phyloP scores from a whole-genome alignment of 768 basidiomycete species.

The Russula emetica region DNA sequence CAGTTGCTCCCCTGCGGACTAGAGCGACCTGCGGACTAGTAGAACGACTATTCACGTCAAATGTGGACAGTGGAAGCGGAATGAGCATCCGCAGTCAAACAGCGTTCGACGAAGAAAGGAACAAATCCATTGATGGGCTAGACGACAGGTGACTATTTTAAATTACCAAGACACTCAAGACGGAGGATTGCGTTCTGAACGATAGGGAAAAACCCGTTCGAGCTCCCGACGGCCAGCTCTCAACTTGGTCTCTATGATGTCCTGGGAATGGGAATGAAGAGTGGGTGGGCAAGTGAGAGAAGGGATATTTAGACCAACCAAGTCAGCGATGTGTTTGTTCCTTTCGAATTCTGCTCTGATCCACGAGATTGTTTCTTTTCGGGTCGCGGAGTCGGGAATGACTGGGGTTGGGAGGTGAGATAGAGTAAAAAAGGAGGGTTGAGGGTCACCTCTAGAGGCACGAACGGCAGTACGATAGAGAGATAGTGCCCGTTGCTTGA shows the following conservation, averaged over 20 bases:
- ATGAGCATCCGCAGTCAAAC: conserved; percentile 5
- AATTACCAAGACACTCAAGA: conserved; percentile 10
- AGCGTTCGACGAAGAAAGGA: neutral
- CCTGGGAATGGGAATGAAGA: conserved; percentile 36
- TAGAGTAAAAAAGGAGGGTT: conserved; percentile 13
- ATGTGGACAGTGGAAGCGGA: neutral
- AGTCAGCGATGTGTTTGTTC: conserved; percentile 52
- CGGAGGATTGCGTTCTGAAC: conserved; percentile 9
- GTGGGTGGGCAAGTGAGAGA: neutral
- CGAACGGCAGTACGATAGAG: conserved; percentile 68
- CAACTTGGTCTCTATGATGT: conserved; percentile 57
- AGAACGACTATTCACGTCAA: neutral
- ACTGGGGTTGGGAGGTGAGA: conserved; percentile 39
- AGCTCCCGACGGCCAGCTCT: conserved; percentile 56
- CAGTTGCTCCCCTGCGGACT: neutral
- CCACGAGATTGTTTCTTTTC: conserved; percentile 67
- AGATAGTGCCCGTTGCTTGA: conserved; percentile 54
- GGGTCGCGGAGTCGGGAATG: conserved; percentile 56
- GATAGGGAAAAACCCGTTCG: conserved; percentile 49
- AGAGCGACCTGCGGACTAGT: neutral
- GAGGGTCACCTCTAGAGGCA: conserved; percentile 54
- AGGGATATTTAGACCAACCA: conserved; percentile 40
- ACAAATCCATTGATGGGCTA: neutral
- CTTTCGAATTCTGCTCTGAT: conserved; percentile 69
- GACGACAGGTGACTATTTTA: conserved; percentile 2